Base-by-base conservation (phyloP, 495 filamentous ascomycete species). In the Achaetomiella virescens region DNA sequence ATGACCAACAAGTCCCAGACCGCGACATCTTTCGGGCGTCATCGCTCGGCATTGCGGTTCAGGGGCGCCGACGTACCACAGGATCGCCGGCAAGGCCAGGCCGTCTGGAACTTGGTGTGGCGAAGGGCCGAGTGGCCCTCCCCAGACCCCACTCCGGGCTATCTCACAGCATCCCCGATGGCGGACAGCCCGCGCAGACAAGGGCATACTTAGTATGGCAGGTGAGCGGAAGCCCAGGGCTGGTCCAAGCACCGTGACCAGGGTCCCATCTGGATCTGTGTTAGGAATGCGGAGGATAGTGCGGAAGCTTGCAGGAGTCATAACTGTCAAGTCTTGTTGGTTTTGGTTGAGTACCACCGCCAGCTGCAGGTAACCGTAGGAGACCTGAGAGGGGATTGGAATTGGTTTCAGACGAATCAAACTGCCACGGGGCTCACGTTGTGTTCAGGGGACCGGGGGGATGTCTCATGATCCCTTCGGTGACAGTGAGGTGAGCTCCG, bases 291-390 rank as follows among this genome's bases (percentile, higher is more conserved):
- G 33, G 44, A 48, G 44, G 52, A 41, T 55, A n/a, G n/a, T 41
- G 9, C 10, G 52, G 33, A 7, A 10, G 7, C 6, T 31, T 31
- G 52, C 43, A 55, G 35, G n/a, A 3, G 10, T 35, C 14, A 29
- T 27, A 31, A 31, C 44, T 55, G 52, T 55, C 52, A 55, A 55
- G 52, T 31, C 14, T 41, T 9, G 33, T 55, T 25, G 15, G 17
- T 27, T 27, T 55, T 25, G 15, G 17, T 27, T 27, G 27, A 8
- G 18, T 27, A 22, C 43, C 52, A 24, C 8, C 5, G 15, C 8
- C 9, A 6, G 17, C 44, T 55, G 52, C 52, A 33, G 36, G 35
- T 9, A 15, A 6, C 52, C 52, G 44, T 15, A 9, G 35, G 9
- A 15, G 21, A 11, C 1, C 6, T 10, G 22, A 38, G 18, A 17